Evolutionary conservation across 1,284 basidiomycete genomes (phyloP), one percentile per base, ranked within the genome.

Genomic region (Apiotrichum montevideense): DNA sequence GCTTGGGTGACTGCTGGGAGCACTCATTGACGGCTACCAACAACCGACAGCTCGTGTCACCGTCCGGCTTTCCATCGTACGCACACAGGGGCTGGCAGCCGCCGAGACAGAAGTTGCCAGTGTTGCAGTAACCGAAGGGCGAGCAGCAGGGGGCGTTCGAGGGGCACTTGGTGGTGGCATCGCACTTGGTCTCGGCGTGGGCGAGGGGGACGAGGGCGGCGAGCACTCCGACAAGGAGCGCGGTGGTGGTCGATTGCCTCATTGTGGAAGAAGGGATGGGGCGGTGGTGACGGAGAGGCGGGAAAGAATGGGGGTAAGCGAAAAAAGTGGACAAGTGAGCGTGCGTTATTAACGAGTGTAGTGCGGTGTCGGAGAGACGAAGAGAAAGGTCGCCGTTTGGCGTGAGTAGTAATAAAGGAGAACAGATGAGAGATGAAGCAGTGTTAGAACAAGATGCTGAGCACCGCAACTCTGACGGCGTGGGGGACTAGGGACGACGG

Each of bases 81-180:
- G 34, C 44, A 73, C 79, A 74, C 45, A 88, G 79, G 8, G 89
- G 87, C 67, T 91, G 83, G 75, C 90, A 92, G 9, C 89, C 89
- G 45, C 87, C 87, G 34, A 89, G 77, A 67, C 88, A 90, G 73
- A 84, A 89, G 5, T 63, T 40, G 2, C 80, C 84, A 14, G 72
- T 76, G 5, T 86, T 85, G 67, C 87, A 89, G 67, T 83, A 88
- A 4, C 87, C 87, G 63, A 82, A 87, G 79, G 87, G 83, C 68
- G 85, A 86, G 77, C 87, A 88, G 71, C 87, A 89, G 5, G 87
- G 87, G 2, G 81, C 81, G 11, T 77, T 73, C 1, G 78, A 66
- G 14, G 83, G 79, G 66, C 87, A 88, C 2, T 64, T 77, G 13
- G 63, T 32, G 4, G 57, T 65, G 3, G 65, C 57, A 42, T 66